Conservation (phyloP, 495 filamentous ascomycete species). For the Clohesyomyces aquaticus region DNA sequence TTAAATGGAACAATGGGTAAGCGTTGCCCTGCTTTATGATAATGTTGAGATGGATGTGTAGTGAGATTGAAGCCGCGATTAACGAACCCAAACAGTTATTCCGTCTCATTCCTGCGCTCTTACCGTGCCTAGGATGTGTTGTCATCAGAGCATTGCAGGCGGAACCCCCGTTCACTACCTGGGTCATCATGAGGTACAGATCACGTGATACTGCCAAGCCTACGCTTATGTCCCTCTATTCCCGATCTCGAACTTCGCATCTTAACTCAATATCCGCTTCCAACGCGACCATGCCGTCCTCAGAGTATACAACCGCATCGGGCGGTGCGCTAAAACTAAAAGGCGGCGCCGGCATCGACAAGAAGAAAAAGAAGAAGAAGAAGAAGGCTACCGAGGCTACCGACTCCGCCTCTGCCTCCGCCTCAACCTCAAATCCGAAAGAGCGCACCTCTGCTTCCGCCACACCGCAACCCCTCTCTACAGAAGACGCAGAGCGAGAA, state of each 20-base stretch:
- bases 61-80: too few species aligned
- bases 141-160: too few species aligned
- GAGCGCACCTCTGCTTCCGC: neutral
- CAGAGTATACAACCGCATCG: slow-evolving; percentile 70
- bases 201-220: neutral
- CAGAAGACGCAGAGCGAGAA: slow-evolving; percentile 3
- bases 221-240: neutral
- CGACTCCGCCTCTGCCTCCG: slow-evolving; percentile 22
- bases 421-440: slow-evolving; percentile 1
- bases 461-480: slow-evolving; percentile 1
- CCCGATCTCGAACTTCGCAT: neutral
- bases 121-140: too few species aligned
- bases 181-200: too few species aligned
- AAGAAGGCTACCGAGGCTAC: slow-evolving; percentile 24
- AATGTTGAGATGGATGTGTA: too few species aligned
- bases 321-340: slow-evolving; percentile 79
- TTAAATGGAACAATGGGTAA: neutral
- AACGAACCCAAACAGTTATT: too few species aligned
- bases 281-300: slow-evolving; percentile 42
- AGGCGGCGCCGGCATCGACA: slow-evolving; percentile 64
- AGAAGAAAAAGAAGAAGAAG: slow-evolving; percentile 68
- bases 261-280: slow-evolving; percentile 51
- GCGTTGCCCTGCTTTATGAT: too few species aligned
- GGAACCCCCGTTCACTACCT: too few species aligned
- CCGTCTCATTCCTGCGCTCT: too few species aligned